phyloP scores from a whole-genome alignment of 2,329 filamentous ascomycete genomes.

The Aureobasidium zeae region DNA sequence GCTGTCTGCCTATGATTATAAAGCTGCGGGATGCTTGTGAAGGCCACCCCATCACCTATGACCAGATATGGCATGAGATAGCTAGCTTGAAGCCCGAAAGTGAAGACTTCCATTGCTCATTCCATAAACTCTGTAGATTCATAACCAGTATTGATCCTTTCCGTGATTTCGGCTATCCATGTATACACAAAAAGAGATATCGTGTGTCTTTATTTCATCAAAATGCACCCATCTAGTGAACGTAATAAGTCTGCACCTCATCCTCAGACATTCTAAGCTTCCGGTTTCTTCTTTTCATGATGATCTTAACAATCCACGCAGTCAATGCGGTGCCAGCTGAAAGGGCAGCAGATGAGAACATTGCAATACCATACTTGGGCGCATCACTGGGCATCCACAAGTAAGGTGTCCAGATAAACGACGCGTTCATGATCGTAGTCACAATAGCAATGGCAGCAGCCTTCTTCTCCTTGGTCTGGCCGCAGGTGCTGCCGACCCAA shows the following conservation, averaged over 20 bases:
- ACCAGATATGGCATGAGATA: too few species aligned
- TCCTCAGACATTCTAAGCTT: conserved; percentile 26
- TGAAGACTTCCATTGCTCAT: too few species aligned
- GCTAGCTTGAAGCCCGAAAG: too few species aligned
- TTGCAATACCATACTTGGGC: conserved; percentile 38
- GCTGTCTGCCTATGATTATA: too few species aligned
- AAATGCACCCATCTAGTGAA: too few species aligned
- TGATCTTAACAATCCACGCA: conserved; percentile 37
- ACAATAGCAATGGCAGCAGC: conserved; percentile 41
- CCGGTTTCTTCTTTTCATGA: conserved; percentile 37
- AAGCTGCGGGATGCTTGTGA: too few species aligned
- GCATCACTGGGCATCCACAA: conserved; percentile 40
- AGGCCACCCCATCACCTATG: too few species aligned
- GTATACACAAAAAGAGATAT: too few species aligned
- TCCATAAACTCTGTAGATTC: too few species aligned
- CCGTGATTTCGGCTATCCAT: too few species aligned
- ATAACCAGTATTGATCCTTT: too few species aligned
- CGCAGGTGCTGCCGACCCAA: conserved; percentile 38
- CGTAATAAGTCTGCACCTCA: conserved; percentile 24
- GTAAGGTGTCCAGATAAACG: conserved; percentile 44
- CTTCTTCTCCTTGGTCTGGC: conserved; percentile 43
- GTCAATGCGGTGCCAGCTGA: conserved; percentile 36
- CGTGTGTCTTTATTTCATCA: too few species aligned
- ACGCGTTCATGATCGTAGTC: conserved; percentile 40
- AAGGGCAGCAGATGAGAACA: conserved; percentile 36